Percentiles rank a stretch among this genome's conserved stretches.
These are phyloP conservation scores for Bipolaris bicolor DNA, from an alignment of 2,329 filamentous ascomycete genomes.

Conservation along the genomic window DNA sequence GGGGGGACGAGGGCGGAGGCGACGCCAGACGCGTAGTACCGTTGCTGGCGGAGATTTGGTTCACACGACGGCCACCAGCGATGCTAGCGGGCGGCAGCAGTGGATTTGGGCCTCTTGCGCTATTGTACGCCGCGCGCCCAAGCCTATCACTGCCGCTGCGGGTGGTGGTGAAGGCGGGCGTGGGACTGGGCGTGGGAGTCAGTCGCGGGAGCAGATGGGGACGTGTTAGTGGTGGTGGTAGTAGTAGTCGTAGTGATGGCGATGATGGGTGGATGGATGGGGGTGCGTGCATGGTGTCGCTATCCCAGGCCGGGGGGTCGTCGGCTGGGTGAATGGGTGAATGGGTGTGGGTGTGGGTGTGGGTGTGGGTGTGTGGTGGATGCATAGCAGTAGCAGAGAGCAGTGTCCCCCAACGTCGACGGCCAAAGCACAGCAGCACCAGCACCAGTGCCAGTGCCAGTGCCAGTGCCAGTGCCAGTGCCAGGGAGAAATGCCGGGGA, in stretches of 20 bases:
- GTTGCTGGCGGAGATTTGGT: constrained; percentile 1
- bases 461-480: too few species aligned
- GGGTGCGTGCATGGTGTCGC: not conserved
- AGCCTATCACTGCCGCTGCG: not conserved
- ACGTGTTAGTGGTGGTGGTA: not conserved
- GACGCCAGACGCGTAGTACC: not conserved
- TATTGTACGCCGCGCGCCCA: not conserved
- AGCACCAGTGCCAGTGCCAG: too few species aligned
- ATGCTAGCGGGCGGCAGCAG: constrained; percentile 1
- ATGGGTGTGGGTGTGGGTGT: not conserved
- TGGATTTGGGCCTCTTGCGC: not conserved
- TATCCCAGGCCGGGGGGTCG: not conserved
- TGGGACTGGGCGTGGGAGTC: not conserved
- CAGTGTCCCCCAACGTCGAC: constrained; percentile 11
- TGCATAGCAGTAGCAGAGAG: too few species aligned
- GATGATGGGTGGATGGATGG: constrained; percentile 17
- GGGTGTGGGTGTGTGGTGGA: too few species aligned
- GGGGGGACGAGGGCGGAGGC: not conserved
- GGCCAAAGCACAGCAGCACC: constrained; percentile 3
- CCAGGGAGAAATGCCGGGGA: constrained; percentile 25
- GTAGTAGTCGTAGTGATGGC: not conserved
- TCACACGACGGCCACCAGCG: not conserved
- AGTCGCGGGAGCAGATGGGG: not conserved
- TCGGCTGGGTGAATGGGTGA: constrained; percentile 22
- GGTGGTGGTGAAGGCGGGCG: not conserved